These are phyloP conservation scores for Thalassia testudinum DNA, from an alignment of 116 monocot species.

Conservation along the genomic window DNA sequence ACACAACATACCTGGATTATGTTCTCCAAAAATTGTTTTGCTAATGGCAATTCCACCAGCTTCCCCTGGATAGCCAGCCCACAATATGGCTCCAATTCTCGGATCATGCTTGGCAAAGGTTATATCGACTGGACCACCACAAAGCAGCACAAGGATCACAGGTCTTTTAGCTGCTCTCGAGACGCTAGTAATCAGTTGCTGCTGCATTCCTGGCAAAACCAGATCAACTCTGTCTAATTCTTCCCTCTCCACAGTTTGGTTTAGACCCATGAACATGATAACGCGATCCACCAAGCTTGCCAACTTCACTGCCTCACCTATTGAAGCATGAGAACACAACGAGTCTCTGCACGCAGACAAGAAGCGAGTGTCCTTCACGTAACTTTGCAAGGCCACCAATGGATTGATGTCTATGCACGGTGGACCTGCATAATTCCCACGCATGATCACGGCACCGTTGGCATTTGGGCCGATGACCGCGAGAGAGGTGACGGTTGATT, in stretches of 20 bases:
- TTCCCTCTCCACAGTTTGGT: slow-evolving; percentile 56
- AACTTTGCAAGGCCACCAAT: slow-evolving; percentile 33
- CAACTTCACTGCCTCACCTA: slow-evolving; percentile 34
- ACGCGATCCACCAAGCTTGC: slow-evolving; percentile 65
- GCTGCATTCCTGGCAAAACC: slow-evolving; percentile 70
- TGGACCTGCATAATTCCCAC: slow-evolving; percentile 78
- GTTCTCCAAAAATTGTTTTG: slow-evolving; percentile 62
- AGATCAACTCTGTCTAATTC: slow-evolving; percentile 52
- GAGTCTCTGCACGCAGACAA: slow-evolving; percentile 39
- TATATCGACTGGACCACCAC: slow-evolving; percentile 73
- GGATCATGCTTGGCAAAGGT: slow-evolving; percentile 48
- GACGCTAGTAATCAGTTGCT: slow-evolving; percentile 52
- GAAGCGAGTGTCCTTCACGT: slow-evolving; percentile 30
- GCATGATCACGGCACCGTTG: slow-evolving; percentile 27
- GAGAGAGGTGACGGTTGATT: slow-evolving; percentile 28
- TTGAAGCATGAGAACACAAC: slow-evolving; percentile 26
- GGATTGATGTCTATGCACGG: slow-evolving; percentile 48
- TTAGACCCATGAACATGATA: slow-evolving; percentile 76
- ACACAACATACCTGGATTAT: slow-evolving; percentile 88
- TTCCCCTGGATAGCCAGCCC: slow-evolving; percentile 93
- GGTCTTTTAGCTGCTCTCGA: slow-evolving; percentile 55
- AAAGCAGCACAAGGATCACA: slow-evolving; percentile 64
- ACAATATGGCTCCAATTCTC: slow-evolving; percentile 50
- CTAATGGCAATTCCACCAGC: slow-evolving; percentile 70
- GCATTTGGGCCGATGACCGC: slow-evolving; percentile 83